A percentile compares a stretch with the other conserved stretches of the same genome.
phyloP scores from a whole-genome alignment of 495 filamentous ascomycete genomes.

The Diplogelasinospora grovesii region DNA sequence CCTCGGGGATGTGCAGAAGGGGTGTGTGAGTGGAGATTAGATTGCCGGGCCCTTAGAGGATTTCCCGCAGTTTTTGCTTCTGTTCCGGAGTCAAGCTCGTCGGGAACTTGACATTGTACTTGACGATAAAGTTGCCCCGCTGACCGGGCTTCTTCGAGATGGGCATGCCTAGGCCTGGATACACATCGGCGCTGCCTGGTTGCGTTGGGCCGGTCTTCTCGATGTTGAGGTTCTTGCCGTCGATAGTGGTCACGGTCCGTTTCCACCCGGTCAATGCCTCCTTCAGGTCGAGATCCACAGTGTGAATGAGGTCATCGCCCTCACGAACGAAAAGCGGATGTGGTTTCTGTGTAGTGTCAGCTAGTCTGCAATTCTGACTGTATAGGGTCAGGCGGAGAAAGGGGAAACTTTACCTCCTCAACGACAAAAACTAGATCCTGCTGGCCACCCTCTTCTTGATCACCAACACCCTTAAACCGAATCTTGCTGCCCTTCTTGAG shows the following conservation, averaged over 20 bases:
- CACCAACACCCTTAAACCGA: slow-evolving; percentile 91
- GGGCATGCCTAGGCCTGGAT: slow-evolving; percentile 83
- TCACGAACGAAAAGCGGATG: slow-evolving; percentile 77
- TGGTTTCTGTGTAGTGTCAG: slow-evolving; percentile 55
- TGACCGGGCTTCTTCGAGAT: slow-evolving; percentile 78
- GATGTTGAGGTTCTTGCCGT: slow-evolving; percentile 74
- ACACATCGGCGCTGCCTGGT: slow-evolving; percentile 73
- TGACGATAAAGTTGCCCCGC: slow-evolving; percentile 83
- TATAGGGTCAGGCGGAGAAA: neutral
- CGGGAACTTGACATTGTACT: slow-evolving; percentile 87
- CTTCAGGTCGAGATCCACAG: slow-evolving; percentile 78
- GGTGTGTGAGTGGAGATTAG: too few species aligned
- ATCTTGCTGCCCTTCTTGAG: slow-evolving; percentile 96
- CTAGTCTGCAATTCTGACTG: neutral
- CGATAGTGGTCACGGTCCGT: slow-evolving; percentile 85
- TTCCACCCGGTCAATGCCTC: slow-evolving; percentile 96
- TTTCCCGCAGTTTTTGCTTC: slow-evolving; percentile 71
- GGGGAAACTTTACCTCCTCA: slow-evolving; percentile 63
- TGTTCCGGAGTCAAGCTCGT: slow-evolving; percentile 63
- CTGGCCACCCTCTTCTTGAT: slow-evolving; percentile 94
- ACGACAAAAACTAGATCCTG: slow-evolving; percentile 95
- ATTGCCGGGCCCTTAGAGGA: slow-evolving; percentile 42
- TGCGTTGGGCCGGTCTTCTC: slow-evolving; percentile 75
- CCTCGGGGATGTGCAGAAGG: too few species aligned
- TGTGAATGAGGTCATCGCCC: slow-evolving; percentile 75